phyloP scores from a whole-genome alignment of 352 stramenopile species.

The Phytophthora sojae region DNA sequence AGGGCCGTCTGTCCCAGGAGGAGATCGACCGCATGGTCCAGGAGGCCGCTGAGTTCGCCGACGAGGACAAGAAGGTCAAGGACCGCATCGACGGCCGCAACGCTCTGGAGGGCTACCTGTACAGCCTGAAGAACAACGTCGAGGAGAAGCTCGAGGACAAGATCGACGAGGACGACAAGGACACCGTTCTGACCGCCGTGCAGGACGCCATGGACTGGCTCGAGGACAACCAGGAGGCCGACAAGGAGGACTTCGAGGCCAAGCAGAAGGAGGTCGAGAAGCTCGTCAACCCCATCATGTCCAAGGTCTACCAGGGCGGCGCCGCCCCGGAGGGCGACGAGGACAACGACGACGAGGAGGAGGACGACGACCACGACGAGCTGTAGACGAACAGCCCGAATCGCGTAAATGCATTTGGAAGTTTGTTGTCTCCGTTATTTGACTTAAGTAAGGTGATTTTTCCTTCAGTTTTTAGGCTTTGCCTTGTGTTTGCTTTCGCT shows the following conservation, averaged over 20 bases:
- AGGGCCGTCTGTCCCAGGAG: slow-evolving; percentile 98
- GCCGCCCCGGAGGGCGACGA: slow-evolving; percentile 71
- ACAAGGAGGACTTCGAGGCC: slow-evolving; percentile 97
- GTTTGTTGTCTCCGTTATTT: slow-evolving; percentile 49
- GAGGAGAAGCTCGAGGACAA: slow-evolving; percentile 97
- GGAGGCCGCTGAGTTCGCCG: slow-evolving; percentile 98
- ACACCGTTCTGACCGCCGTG: slow-evolving; percentile 90
- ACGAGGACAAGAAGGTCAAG: slow-evolving; percentile 98
- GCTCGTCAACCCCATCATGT: slow-evolving; percentile 99
- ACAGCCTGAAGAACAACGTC: slow-evolving; percentile 95
- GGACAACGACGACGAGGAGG: slow-evolving; percentile 85
- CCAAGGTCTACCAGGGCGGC: slow-evolving; percentile 95
- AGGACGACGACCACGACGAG: slow-evolving; percentile 93
- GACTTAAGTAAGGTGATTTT: slow-evolving; percentile 47
- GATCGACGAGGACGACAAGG: slow-evolving; percentile 96
- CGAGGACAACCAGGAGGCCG: slow-evolving; percentile 98
- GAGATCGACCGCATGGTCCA: slow-evolving; percentile 99
- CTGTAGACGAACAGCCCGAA: slow-evolving; percentile 81
- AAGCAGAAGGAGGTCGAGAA: slow-evolving; percentile 99
- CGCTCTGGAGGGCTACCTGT: slow-evolving; percentile 97
- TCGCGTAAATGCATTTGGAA: slow-evolving; percentile 33
- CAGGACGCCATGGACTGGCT: slow-evolving; percentile 99
- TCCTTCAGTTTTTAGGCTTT: slow-evolving; percentile 16
- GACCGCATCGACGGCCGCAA: slow-evolving; percentile 97
- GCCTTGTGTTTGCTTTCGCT: not conserved